Evolutionary conservation across 2,329 filamentous ascomycete genomes (phyloP).

Genomic region (Exophiala sp.): DNA sequence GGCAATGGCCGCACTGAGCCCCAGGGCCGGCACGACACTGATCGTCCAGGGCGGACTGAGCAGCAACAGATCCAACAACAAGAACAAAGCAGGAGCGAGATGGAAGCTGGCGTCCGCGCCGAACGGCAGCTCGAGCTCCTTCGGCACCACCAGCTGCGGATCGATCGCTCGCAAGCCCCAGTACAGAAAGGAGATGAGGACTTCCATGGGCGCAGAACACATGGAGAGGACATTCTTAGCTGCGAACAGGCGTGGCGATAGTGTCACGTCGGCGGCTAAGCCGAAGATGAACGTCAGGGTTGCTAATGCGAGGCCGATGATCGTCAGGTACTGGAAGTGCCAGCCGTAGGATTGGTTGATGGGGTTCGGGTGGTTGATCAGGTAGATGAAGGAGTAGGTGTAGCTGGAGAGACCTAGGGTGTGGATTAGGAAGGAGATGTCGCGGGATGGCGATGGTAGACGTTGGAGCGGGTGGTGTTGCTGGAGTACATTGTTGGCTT

Average conservation of each 20-base stretch:
- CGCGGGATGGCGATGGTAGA: constrained; percentile 39
- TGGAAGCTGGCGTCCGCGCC: constrained; percentile 44
- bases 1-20: constrained; percentile 47
- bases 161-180: constrained; percentile 52
- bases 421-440: constrained; percentile 40
- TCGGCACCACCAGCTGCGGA: constrained; percentile 24
- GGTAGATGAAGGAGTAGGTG: constrained; percentile 41
- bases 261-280: constrained; percentile 51
- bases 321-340: constrained; percentile 61
- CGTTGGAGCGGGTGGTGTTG: constrained; percentile 40
- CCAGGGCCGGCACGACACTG: constrained; percentile 46
- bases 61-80: constrained; percentile 52
- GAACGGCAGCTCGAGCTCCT: constrained; percentile 25
- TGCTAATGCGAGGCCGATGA: constrained; percentile 54
- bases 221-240: constrained; percentile 55
- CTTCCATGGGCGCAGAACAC: constrained; percentile 54
- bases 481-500: too few relatives aligned
- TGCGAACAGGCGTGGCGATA: constrained; percentile 48
- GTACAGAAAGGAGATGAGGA: constrained; percentile 56
- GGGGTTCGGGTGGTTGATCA: constrained; percentile 39
- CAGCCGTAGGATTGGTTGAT: constrained; percentile 58
- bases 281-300: constrained; percentile 51
- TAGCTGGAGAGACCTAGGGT: constrained; percentile 40
- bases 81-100: constrained; percentile 48
- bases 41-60: constrained; percentile 58